Conservation (phyloP, 192 early-diverging fungal genomes). For the Entophlyctis luteolus region DNA sequence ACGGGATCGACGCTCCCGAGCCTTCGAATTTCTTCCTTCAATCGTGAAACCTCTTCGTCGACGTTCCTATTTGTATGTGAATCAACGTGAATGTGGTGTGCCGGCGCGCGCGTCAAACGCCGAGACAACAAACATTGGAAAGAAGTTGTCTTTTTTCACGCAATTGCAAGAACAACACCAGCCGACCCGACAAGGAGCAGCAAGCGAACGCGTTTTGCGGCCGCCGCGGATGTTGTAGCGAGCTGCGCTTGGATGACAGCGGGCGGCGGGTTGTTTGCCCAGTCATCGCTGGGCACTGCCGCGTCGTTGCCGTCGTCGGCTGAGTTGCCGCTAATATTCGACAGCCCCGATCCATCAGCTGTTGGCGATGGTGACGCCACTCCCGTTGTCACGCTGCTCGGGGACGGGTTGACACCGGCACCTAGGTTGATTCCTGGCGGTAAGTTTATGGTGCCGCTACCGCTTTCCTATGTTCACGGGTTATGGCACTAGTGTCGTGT, state of each 20-base stretch:
- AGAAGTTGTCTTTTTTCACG: not conserved
- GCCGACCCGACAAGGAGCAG: not conserved
- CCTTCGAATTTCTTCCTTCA: slow-evolving; percentile 40
- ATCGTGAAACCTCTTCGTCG: slow-evolving; percentile 40
- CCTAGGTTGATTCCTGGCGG: no score
- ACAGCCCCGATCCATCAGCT: not conserved
- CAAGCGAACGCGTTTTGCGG: not conserved
- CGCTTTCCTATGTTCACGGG: no score
- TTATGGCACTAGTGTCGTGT: no score
- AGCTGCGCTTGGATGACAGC: not conserved
- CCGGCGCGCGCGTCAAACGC: not conserved
- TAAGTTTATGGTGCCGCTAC: no score
- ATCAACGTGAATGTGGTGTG: not conserved
- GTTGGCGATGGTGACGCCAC: not conserved
- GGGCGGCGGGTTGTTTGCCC: not conserved
- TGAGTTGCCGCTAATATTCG: not conserved
- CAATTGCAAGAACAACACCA: not conserved
- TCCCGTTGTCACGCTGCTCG: no score
- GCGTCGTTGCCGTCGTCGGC: not conserved
- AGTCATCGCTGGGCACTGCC: no score
- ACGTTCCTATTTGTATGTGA: slow-evolving; percentile 19
- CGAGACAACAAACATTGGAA: not conserved
- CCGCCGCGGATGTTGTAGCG: not conserved
- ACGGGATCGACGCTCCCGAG: slow-evolving; percentile 30
- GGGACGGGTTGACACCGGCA: no score